Percentiles rank a stretch among this genome's conserved stretches.
Evolutionary conservation across 1,284 basidiomycete genomes (phyloP).

Genomic region (Mycena citricolor): DNA sequence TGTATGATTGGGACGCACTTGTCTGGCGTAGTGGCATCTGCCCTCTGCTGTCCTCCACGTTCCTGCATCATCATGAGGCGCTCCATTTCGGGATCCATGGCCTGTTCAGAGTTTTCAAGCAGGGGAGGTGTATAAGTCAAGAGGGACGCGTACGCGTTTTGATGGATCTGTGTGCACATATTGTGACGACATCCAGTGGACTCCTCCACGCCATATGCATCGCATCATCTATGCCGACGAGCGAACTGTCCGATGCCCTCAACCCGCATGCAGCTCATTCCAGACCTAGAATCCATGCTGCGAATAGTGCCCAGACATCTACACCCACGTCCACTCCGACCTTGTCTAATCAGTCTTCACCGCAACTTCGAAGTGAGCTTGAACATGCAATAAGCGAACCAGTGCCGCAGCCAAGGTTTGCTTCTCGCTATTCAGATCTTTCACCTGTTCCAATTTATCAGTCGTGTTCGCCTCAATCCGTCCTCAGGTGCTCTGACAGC

Average conservation of each 20-base stretch:
- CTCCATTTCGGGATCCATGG: constrained; percentile 55
- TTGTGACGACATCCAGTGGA: too few species aligned
- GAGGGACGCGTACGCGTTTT: too few species aligned
- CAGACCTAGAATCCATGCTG: constrained; percentile 35
- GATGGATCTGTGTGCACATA: too few species aligned
- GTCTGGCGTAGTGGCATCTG: constrained; percentile 64
- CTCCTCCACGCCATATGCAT: background rate
- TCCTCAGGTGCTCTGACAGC: constrained; percentile 41
- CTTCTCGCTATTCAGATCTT: background rate
- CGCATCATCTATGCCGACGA: constrained; percentile 49
- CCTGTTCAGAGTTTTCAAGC: too few species aligned
- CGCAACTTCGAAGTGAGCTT: constrained; percentile 61
- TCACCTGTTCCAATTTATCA: background rate
- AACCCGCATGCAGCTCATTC: constrained; percentile 60
- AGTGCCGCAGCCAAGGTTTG: constrained; percentile 28
- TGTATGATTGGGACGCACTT: constrained; percentile 48
- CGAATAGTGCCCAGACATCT: constrained; percentile 14
- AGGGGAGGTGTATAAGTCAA: too few species aligned
- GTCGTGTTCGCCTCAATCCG: constrained; percentile 22
- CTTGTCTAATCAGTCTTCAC: constrained; percentile 39
- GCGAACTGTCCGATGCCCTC: constrained; percentile 74
- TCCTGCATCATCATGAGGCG: constrained; percentile 58
- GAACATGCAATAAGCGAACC: constrained; percentile 57
- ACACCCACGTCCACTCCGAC: constrained; percentile 29
- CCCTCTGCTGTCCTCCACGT: constrained; percentile 40